Conservation (phyloP, 1,139 yeast species). For the Sugiyamaella sp. region DNA sequence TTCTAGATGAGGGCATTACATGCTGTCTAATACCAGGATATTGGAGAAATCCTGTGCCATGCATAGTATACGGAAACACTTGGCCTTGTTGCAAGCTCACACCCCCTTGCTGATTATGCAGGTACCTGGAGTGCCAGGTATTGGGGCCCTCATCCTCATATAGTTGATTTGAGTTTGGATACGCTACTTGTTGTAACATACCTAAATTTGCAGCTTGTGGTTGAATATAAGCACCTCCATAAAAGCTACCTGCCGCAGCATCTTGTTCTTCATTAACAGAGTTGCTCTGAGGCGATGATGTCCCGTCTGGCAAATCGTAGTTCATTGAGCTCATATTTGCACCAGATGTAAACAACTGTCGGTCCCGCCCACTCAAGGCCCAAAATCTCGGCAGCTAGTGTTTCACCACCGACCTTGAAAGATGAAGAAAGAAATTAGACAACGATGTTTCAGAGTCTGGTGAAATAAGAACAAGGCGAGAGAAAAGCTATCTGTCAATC, state of each 20-base stretch:
- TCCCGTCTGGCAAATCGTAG: not conserved
- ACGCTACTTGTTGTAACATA: conserved; percentile 7
- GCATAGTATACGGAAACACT: not conserved
- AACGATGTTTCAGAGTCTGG: not conserved
- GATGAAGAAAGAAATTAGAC: not conserved
- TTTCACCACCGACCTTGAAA: no score
- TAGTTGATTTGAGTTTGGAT: conserved; percentile 8
- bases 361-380: no score
- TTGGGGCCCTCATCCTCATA: conserved; percentile 6
- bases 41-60: not conserved
- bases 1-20: not conserved
- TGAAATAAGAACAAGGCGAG: not conserved
- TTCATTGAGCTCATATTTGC: not conserved
- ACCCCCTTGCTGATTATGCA: conserved; percentile 5
- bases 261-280: conserved; percentile 1
- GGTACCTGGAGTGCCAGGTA: conserved; percentile 2
- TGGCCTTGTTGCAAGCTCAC: not conserved
- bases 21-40: conserved; percentile 4
- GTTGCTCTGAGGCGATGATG: not conserved
- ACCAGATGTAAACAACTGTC: no score
- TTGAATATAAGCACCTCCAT: conserved; percentile 1
- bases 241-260: not conserved
- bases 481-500: not conserved
- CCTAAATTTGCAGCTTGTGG: not conserved
- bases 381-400: no score